Evolutionary conservation across 2,329 filamentous ascomycete genomes (phyloP).

Genomic region (Pyrenophora tritici-repentis): DNA sequence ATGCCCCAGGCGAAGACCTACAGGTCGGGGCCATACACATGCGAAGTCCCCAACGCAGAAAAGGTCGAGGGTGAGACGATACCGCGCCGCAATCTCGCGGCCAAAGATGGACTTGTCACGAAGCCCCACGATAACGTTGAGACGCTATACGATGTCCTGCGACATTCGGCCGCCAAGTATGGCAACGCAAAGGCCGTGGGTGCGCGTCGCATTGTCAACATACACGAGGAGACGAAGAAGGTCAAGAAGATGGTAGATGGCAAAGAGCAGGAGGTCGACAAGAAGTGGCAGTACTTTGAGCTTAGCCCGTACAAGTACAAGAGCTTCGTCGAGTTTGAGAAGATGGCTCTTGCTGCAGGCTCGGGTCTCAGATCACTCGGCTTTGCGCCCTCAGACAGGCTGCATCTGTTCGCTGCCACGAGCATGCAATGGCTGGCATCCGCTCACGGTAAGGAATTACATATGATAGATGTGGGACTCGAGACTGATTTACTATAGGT

Average conservation of each 20-base stretch:
- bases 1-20: conserved; percentile 53
- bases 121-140: conserved; percentile 70
- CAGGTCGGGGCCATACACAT: conserved; percentile 74
- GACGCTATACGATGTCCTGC: conserved; percentile 80
- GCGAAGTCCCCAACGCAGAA: conserved; percentile 71
- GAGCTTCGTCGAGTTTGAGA: conserved; percentile 79
- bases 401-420: conserved; percentile 83
- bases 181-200: conserved; percentile 63
- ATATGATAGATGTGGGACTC: not conserved
- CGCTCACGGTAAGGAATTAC: conserved; percentile 64
- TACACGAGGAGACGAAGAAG: conserved; percentile 85
- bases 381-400: conserved; percentile 66
- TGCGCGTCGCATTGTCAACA: conserved; percentile 72
- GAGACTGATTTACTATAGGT: conserved; percentile 45
- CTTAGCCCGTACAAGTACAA: conserved; percentile 76
- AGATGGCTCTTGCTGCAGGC: conserved; percentile 70
- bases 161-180: conserved; percentile 65
- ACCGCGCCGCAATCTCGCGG: conserved; percentile 73
- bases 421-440: conserved; percentile 83
- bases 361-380: conserved; percentile 76
- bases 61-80: conserved; percentile 81
- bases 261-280: conserved; percentile 77
- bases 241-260: conserved; percentile 87
- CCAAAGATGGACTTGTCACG: conserved; percentile 71
- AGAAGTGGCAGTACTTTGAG: conserved; percentile 91